Conservation (phyloP, 306 rosid genomes). For the Dryas drummondii region DNA sequence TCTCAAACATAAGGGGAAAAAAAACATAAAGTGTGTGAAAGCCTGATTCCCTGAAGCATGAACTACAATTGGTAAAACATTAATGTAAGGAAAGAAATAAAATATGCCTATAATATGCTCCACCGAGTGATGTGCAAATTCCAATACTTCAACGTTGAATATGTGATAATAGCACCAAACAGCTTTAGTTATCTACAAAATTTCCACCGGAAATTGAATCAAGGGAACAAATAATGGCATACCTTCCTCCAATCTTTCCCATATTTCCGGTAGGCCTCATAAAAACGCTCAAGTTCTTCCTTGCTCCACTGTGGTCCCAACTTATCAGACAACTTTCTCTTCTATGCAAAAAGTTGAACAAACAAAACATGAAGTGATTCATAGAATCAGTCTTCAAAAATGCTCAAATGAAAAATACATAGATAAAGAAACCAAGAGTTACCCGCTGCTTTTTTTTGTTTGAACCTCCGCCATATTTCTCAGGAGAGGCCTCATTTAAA, state of each 20-base stretch:
- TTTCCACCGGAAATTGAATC: constrained; percentile 17
- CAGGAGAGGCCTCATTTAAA: constrained; percentile 52
- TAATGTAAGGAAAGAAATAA: background rate
- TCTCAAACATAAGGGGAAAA: constrained; percentile 7
- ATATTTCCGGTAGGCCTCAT: constrained; percentile 78
- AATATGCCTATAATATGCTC: background rate
- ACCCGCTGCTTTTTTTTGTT: constrained; percentile 57
- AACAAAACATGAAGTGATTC: constrained; percentile 24
- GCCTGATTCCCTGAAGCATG: constrained; percentile 3
- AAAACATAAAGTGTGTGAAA: constrained; percentile 1
- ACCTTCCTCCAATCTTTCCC: constrained; percentile 95
- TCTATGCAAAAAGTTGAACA: constrained; percentile 42
- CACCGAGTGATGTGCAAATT: background rate
- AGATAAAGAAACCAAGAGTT: constrained; percentile 12
- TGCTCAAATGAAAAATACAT: constrained; percentile 7
- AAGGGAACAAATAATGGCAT: constrained; percentile 23
- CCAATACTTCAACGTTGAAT: constrained; percentile 7
- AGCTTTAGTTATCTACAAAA: constrained; percentile 4
- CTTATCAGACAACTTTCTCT: constrained; percentile 73
- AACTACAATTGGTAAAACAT: background rate
- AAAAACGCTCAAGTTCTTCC: constrained; percentile 73
- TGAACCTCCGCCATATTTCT: constrained; percentile 46
- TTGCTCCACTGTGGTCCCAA: constrained; percentile 87
- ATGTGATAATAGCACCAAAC: background rate
- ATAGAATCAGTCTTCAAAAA: background rate